Base-by-base conservation (phyloP, 2,329 filamentous ascomycete species). In the Cytospora paraplurivora region DNA sequence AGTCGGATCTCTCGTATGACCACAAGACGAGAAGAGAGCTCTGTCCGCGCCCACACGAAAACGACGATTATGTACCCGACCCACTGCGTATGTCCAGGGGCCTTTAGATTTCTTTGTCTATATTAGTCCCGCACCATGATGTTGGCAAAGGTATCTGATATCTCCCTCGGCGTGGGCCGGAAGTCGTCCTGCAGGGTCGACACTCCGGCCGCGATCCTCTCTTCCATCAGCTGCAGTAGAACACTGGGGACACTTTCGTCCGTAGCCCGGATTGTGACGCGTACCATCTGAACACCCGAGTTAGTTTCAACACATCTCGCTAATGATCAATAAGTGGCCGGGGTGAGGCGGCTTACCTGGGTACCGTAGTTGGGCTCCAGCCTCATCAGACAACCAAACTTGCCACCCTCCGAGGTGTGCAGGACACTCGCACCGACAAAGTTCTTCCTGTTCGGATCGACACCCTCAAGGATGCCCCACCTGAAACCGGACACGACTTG, bases 361-460 rank as follows among this genome's bases (percentile, higher is more conserved):
- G 90, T 94, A 68, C 86, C 84, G 72, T 93, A 94, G 78, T 99
- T 99, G 66, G 95, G 95, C 82, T 99, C 95, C 78, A 99, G 78
- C 73, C 95, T 85, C 81, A 99, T 79, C 73, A 99, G 79, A 79
- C 95, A 98, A 37, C 95, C 95, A 78, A 93, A 96, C 80, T 98
- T 98, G 66, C 95, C 93, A 12, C 87, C 88, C 69, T 91, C 88
- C 59, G 84, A 88, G 58, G 88, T 96, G 80, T 92, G 94, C 77
- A 91, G 78, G 71, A 93, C 95, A 75, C 90, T 93, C 0, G 92
- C 92, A 17, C 94, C 95, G 15, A 99, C 95, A 71, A 97, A 88
- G 71, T 99, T 99, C 82, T 92, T 96, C 50, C 85, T 81, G 74
- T 98, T 99, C 5, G 93, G 93, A 76, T 99, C 95, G 21, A 99